These are phyloP conservation scores for Blastocystis sp. DNA, from an alignment of 352 stramenopile species.

Conservation along the genomic window DNA sequence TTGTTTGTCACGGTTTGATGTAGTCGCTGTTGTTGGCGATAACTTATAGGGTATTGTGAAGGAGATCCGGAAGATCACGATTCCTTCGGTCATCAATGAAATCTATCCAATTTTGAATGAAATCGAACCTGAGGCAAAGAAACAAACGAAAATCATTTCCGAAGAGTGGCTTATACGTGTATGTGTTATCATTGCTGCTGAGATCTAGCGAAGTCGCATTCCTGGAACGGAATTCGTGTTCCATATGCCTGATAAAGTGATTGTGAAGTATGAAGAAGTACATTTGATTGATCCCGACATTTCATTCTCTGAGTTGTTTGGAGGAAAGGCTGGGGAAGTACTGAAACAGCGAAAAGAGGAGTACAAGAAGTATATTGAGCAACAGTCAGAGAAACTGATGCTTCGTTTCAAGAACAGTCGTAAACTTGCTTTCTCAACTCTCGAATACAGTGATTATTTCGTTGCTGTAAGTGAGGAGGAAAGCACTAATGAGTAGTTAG, in stretches of 20 bases:
- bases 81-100: not conserved
- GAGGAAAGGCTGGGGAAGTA: not conserved
- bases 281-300: not conserved
- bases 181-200: not conserved
- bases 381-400: not conserved
- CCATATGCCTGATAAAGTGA: not conserved
- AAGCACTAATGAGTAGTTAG: not conserved
- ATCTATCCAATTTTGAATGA: not conserved
- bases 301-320: not conserved
- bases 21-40: not conserved
- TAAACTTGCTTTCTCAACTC: not conserved
- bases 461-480: not conserved
- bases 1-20: conserved; percentile 1
- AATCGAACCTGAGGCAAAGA: not conserved
- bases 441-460: not conserved
- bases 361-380: not conserved
- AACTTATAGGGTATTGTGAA: not conserved
- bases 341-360: not conserved
- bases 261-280: not conserved
- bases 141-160: not conserved
- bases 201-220: not conserved
- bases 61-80: not conserved
- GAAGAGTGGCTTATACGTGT: conserved; percentile 30
- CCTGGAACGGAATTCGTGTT: not conserved
- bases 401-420: not conserved